Evolutionary conservation across 768 basidiomycete species (phyloP).

Genomic region (Kwoniella sp.): DNA sequence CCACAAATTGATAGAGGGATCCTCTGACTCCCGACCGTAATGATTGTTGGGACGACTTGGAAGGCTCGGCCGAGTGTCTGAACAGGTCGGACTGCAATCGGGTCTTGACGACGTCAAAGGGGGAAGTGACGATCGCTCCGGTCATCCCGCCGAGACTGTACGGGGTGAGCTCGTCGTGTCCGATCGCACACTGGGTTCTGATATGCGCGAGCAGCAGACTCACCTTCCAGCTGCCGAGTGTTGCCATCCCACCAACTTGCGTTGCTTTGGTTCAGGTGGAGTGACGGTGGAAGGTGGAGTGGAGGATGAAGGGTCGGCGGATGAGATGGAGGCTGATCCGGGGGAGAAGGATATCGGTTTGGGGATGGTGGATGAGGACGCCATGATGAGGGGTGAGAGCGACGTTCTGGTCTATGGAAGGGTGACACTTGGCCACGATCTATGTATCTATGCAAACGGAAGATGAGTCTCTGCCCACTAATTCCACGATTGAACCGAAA

Average conservation of each 20-base stretch:
- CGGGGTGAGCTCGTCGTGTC: too few species aligned
- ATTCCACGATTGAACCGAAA: too few species aligned
- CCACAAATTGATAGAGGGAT: constrained; percentile 85
- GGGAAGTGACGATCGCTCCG: constrained; percentile 91
- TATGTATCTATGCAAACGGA: too few species aligned
- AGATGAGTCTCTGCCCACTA: too few species aligned
- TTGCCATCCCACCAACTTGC: constrained; percentile 39
- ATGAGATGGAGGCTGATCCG: constrained; percentile 4
- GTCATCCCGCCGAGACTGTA: constrained; percentile 90
- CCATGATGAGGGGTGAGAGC: neutral
- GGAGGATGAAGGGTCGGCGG: constrained; percentile 19
- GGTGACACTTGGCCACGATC: too few species aligned
- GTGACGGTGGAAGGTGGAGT: constrained; percentile 29
- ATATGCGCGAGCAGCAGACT: too few species aligned
- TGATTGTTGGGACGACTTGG: constrained; percentile 46
- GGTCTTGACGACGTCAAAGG: constrained; percentile 98
- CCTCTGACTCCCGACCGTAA: constrained; percentile 52
- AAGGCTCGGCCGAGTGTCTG: constrained; percentile 31
- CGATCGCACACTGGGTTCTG: too few species aligned
- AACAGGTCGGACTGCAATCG: constrained; percentile 89
- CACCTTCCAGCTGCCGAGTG: constrained; percentile 41
- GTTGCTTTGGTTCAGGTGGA: constrained; percentile 20
- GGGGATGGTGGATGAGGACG: constrained; percentile 1
- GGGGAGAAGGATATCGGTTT: neutral
- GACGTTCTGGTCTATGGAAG: too few species aligned